Evolutionary conservation across 1,284 basidiomycete species (phyloP), one percentile per base, ranked within the genome.

Genomic region (Pholiota adiposa): DNA sequence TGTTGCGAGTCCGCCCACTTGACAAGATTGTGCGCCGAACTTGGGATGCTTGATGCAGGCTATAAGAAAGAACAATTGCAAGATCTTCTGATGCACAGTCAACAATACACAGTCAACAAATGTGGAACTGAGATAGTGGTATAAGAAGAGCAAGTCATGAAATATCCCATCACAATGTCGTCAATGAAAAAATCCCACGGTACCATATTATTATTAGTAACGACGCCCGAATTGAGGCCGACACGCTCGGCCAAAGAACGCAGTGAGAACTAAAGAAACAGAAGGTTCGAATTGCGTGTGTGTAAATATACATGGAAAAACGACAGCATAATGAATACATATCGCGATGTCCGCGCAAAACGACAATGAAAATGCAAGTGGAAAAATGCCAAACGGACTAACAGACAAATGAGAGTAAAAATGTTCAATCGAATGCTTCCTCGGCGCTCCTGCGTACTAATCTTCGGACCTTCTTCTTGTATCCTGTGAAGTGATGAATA

Each of bases 381-480:
- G 46, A 18, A 54, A 58, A 36, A 57, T 54, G 57, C 31, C 44
- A 46, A 48, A 48, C 7, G 41, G 16, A 54, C 29, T 21, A 31
- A 19, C 16, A 48, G 41, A 33, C 16, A 44, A 51, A 51, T 44
- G 25, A 29, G 25, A 44, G 23, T 33, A 46, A 23, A 25, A 14
- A 23, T 31, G 46, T 50, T 78, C 64, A 92, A 67, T 93, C 90
- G 69, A 84, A 93, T 1, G 87, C 90, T 71, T 95, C 94, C 72
- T 98, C 96, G 16, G 94, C 94, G 66, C 89, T 92, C 73, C 83
- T 82, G 61, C 94, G 84, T 36, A 86, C 95, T 61, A 98, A 78
- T 63, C 92, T 84, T 69, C 94, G 88, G 58, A 98, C 96, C 75
- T 93, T 94, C 89, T 96, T 97, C 86, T 86, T 92, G 79, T 97